Evolutionary conservation across 192 early-diverging fungal genomes (phyloP).

Genomic region (Linnemannia elongata): DNA sequence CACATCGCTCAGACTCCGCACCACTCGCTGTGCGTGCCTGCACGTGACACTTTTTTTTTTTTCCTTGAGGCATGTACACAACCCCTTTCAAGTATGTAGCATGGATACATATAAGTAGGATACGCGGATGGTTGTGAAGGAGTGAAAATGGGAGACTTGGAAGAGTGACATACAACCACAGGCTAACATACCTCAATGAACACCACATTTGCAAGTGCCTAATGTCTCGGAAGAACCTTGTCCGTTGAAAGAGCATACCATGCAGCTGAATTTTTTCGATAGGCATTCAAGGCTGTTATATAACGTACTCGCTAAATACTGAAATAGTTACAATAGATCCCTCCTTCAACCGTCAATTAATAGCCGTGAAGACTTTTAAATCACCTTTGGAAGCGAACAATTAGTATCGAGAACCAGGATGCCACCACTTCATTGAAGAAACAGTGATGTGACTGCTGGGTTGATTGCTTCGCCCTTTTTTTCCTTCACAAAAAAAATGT

Average conservation of each 20-base stretch:
- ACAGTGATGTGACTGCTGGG: neutral
- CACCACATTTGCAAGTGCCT: no score
- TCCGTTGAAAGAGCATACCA: no score
- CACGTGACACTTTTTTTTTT: neutral
- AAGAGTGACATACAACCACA: neutral
- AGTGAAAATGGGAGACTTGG: neutral
- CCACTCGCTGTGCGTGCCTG: constrained; percentile 4
- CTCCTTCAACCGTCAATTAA: no score
- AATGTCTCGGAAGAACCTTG: no score
- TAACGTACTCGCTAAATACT: no score
- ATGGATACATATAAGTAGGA: neutral
- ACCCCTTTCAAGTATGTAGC: neutral
- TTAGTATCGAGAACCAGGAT: neutral
- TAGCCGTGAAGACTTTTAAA: no score
- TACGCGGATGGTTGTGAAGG: neutral
- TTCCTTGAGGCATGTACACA: neutral
- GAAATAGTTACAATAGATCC: no score
- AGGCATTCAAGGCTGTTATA: no score
- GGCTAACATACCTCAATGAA: no score
- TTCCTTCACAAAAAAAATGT: neutral
- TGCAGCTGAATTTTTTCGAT: no score
- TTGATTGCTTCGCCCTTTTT: neutral
- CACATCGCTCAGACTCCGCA: neutral
- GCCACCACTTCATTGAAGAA: no score
- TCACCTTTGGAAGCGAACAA: neutral